Percentiles rank a stretch among this genome's conserved stretches.
phyloP scores from a whole-genome alignment of 2,329 filamentous ascomycete genomes.

The Trichoderma atroviride region DNA sequence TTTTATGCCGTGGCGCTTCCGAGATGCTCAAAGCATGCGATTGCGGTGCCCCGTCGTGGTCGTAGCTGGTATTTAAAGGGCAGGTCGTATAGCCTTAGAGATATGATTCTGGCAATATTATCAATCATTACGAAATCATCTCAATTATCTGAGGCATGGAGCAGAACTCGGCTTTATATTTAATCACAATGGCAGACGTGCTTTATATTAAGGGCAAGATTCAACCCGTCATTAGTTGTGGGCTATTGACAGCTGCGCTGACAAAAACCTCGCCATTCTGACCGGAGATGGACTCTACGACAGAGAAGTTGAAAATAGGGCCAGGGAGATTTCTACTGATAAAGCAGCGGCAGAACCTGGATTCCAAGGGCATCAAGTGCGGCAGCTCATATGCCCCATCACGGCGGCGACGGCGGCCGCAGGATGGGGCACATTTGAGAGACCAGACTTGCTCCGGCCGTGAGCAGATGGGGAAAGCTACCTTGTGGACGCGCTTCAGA shows the following conservation, averaged over 20 bases:
- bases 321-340: background rate
- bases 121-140: background rate
- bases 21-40: background rate
- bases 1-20: background rate
- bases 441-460: background rate
- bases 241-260: background rate
- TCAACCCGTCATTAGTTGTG: background rate
- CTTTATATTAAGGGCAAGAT: background rate
- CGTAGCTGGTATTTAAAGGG: background rate
- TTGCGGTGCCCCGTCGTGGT: background rate
- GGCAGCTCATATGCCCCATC: background rate
- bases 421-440: background rate
- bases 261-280: background rate
- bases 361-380: background rate
- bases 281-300: background rate
- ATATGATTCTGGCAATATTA: background rate
- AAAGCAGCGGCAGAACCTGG: background rate
- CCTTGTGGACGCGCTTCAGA: background rate
- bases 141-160: background rate
- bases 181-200: background rate
- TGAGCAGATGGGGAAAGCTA: background rate
- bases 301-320: background rate
- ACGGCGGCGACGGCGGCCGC: background rate
- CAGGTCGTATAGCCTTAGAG: background rate
- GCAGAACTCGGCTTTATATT: background rate